Evolutionary conservation across 352 stramenopile genomes (phyloP).

Genomic region (Globisporangium barbulae): DNA sequence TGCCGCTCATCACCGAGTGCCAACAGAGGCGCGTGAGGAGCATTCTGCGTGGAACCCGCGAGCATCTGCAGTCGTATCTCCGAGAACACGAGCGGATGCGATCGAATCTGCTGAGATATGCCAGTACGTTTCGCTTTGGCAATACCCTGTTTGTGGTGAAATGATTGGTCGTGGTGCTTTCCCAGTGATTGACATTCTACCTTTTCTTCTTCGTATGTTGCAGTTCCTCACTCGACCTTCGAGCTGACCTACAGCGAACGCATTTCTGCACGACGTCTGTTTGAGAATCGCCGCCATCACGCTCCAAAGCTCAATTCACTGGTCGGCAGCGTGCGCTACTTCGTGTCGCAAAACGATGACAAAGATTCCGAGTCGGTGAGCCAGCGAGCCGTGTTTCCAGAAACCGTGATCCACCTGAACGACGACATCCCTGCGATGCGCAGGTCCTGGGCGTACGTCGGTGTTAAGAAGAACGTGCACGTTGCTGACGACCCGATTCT

Average conservation of each 20-base stretch:
- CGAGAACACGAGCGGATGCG: conserved; percentile 8
- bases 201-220: neutral
- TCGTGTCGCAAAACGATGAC: conserved; percentile 21
- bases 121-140: conserved; percentile 4
- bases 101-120: conserved; percentile 5
- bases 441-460: conserved; percentile 61
- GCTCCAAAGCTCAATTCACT: conserved; percentile 27
- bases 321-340: conserved; percentile 39
- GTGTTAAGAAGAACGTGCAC: conserved; percentile 66
- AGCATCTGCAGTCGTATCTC: conserved; percentile 14
- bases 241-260: conserved; percentile 27
- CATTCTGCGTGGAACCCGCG: conserved; percentile 15
- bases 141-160: neutral
- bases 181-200: no score
- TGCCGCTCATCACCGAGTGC: conserved; percentile 12
- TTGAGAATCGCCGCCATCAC: conserved; percentile 15
- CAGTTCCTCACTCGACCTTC: conserved; percentile 18
- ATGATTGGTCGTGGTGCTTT: neutral
- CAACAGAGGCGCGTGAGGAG: conserved; percentile 16
- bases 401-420: conserved; percentile 50
- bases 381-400: conserved; percentile 27
- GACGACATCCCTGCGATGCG: conserved; percentile 44
- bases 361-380: neutral
- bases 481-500: conserved; percentile 85
- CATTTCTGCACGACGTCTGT: conserved; percentile 22